phyloP scores from a whole-genome alignment of 495 filamentous ascomycete genomes.

The Parmelia sp. region DNA sequence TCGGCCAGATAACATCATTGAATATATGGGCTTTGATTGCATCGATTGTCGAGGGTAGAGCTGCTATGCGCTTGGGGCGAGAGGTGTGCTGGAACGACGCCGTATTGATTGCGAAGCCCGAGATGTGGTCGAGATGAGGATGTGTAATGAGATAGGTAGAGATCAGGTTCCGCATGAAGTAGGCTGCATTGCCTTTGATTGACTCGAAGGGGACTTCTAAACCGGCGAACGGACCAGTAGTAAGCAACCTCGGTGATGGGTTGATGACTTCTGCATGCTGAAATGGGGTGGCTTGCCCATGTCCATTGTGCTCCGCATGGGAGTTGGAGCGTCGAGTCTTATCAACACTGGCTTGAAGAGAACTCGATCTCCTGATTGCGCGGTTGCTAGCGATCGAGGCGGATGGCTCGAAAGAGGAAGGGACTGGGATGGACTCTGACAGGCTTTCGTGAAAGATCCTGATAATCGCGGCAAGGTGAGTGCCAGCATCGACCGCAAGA shows the following conservation, averaged over 20 bases:
- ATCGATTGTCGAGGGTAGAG: slow-evolving; percentile 73
- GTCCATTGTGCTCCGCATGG: slow-evolving; percentile 6
- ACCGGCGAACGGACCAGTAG: slow-evolving; percentile 65
- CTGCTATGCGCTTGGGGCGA: slow-evolving; percentile 75
- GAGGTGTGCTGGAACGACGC: slow-evolving; percentile 67
- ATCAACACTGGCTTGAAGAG: slow-evolving; percentile 8
- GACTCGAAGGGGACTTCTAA: slow-evolving; percentile 55
- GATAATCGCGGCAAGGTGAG: slow-evolving; percentile 77
- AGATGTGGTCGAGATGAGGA: slow-evolving; percentile 88
- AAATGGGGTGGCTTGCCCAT: slow-evolving; percentile 21
- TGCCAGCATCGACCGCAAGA: slow-evolving; percentile 86
- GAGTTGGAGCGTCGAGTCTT: slow-evolving; percentile 10
- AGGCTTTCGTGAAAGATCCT: slow-evolving; percentile 57
- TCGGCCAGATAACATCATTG: slow-evolving; percentile 97
- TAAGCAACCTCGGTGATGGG: slow-evolving; percentile 15
- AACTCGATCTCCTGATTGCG: slow-evolving; percentile 7
- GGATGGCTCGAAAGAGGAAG: neutral
- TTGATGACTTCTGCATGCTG: slow-evolving; percentile 21
- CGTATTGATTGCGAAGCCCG: slow-evolving; percentile 87
- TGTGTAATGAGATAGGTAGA: slow-evolving; percentile 89
- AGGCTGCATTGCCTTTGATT: slow-evolving; percentile 67
- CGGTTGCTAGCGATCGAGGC: neutral
- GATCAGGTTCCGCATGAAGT: slow-evolving; percentile 70
- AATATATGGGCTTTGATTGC: slow-evolving; percentile 92
- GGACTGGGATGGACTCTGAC: slow-evolving; percentile 22